Conservation (phyloP, 2,329 filamentous ascomycete species). For the Ascochyta pisi region DNA sequence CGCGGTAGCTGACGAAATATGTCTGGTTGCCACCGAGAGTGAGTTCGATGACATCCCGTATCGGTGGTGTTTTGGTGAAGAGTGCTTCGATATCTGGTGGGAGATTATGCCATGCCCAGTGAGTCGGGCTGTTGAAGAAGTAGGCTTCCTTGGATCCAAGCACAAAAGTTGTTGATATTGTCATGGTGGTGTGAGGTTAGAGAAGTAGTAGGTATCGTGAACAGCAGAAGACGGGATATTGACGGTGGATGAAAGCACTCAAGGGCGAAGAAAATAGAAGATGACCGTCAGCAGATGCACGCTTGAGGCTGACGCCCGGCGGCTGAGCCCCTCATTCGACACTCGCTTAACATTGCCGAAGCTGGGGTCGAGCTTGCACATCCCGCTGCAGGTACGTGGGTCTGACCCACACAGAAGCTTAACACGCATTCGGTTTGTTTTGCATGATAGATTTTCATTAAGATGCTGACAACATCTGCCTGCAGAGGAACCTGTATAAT, state of each 20-base stretch:
- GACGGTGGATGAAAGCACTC: not conserved
- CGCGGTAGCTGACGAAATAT: slow-evolving; percentile 39
- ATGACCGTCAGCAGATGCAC: not conserved
- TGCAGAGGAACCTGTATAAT: not conserved
- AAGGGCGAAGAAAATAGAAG: not conserved
- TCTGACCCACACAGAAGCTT: not conserved
- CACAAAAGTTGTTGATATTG: slow-evolving; percentile 38
- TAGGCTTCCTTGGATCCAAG: slow-evolving; percentile 39
- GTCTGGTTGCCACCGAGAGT: slow-evolving; percentile 31
- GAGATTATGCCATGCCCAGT: slow-evolving; percentile 42
- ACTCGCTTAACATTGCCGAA: slow-evolving; percentile 24
- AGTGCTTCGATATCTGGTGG: slow-evolving; percentile 37
- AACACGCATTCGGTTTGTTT: not conserved
- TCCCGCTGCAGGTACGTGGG: slow-evolving; percentile 17
- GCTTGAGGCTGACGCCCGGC: slow-evolving; percentile 1
- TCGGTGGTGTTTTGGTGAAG: slow-evolving; percentile 39
- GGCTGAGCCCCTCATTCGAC: slow-evolving; percentile 16
- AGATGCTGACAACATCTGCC: not conserved
- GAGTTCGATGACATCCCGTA: slow-evolving; percentile 39
- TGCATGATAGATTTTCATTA: not conserved
- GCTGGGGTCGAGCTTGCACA: slow-evolving; percentile 9
- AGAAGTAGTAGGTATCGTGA: not conserved
- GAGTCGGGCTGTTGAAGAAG: slow-evolving; percentile 45
- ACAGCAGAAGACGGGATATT: not conserved
- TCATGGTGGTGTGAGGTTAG: slow-evolving; percentile 22